These are phyloP conservation scores for Globisporangium paroecandrum DNA, from an alignment of 352 stramenopile genomes.

Conservation along the genomic window DNA sequence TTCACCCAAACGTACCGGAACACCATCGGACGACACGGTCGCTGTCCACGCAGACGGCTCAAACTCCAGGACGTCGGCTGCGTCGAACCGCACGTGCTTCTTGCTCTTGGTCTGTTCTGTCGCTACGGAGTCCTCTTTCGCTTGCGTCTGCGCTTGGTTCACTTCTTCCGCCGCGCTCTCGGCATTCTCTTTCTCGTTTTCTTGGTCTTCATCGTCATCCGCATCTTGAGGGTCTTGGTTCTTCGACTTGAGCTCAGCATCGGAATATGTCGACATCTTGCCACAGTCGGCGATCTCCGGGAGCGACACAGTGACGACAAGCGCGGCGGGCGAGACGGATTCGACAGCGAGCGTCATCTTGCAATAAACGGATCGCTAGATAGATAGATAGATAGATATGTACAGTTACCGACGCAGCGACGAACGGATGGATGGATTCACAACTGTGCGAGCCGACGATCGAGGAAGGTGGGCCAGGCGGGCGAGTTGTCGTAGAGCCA, in stretches of 20 bases:
- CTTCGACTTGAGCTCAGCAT: neutral
- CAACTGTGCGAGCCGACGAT: neutral
- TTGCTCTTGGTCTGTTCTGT: conserved; percentile 19
- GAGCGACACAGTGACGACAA: conserved; percentile 1
- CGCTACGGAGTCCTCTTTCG: neutral
- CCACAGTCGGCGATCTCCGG: conserved; percentile 1
- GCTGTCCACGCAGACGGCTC: conserved; percentile 81
- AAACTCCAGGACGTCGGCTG: conserved; percentile 74
- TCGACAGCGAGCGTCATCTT: conserved; percentile 1
- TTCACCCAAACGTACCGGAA: conserved; percentile 44
- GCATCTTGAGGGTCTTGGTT: neutral
- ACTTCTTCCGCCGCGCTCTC: neutral
- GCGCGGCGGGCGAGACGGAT: neutral
- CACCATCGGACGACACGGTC: conserved; percentile 69
- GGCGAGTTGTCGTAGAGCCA: neutral
- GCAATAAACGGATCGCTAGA: too few relatives aligned
- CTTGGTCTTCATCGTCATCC: neutral
- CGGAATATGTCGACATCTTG: neutral
- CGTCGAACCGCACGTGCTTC: conserved; percentile 56
- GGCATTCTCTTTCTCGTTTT: conserved; percentile 4
- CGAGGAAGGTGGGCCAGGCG: neutral
- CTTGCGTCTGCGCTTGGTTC: conserved; percentile 6
- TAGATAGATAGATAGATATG: conserved; percentile 1
- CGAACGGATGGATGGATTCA: neutral
- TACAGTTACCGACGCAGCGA: neutral